A percentile compares a stretch with the other conserved stretches of the same genome.
These are phyloP conservation scores for Rubroboletus pulcherrimus DNA, from an alignment of 768 basidiomycete genomes.

Conservation along the genomic window DNA sequence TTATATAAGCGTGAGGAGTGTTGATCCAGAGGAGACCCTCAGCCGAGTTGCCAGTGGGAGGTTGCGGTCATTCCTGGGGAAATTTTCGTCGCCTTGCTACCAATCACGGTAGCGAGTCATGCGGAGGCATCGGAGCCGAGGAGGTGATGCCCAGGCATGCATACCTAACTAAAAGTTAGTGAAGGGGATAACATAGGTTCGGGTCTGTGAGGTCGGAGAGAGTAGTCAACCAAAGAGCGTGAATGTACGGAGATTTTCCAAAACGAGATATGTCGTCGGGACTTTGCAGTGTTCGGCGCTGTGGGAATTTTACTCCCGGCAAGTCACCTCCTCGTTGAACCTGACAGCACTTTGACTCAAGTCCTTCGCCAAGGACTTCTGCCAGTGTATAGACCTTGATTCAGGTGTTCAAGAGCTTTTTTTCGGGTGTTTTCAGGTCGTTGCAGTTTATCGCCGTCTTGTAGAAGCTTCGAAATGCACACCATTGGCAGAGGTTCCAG, in stretches of 20 bases:
- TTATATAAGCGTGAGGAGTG: neutral
- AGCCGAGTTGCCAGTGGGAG: too few relatives aligned
- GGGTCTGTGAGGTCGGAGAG: neutral
- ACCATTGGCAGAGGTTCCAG: neutral
- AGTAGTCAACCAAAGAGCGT: neutral
- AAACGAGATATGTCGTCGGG: conserved; percentile 20
- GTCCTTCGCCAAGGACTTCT: neutral
- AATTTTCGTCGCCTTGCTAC: neutral
- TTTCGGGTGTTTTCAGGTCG: neutral
- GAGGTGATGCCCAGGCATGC: neutral
- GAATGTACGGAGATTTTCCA: conserved; percentile 13
- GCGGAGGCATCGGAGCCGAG: neutral
- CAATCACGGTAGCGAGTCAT: neutral
- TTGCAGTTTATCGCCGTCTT: too few relatives aligned
- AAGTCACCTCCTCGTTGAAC: neutral
- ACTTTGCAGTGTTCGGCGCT: too few relatives aligned
- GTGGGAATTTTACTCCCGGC: conserved; percentile 11
- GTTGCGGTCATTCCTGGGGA: neutral
- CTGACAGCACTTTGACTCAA: neutral
- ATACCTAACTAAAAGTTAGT: too few relatives aligned
- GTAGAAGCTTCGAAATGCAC: neutral
- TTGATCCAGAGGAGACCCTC: neutral
- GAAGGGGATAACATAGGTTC: too few relatives aligned
- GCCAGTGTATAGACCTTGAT: neutral
- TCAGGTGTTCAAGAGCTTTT: neutral